Evolutionary conservation across 192 early-diverging fungal genomes (phyloP).

Genomic region (Podila minutissima): DNA sequence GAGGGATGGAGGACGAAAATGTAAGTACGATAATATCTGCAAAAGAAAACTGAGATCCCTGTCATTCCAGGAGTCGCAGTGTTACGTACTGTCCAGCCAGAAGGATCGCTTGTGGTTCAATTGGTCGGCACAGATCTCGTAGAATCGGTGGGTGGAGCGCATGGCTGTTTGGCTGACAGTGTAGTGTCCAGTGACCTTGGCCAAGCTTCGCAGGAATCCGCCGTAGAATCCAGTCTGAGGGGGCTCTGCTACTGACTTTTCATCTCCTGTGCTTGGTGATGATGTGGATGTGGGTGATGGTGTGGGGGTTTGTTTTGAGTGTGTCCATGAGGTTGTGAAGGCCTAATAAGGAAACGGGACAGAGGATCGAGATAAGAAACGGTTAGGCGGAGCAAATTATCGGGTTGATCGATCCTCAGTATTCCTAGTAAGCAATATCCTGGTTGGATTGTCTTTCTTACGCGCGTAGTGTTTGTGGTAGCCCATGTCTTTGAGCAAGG

Average conservation of each 20-base stretch:
- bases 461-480: constrained; percentile 16
- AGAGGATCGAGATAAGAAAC: background rate
- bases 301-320: constrained; percentile 9
- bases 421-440: background rate
- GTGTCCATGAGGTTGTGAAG: constrained; percentile 25
- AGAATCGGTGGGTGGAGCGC: constrained; percentile 58
- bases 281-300: constrained; percentile 10
- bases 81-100: constrained; percentile 55
- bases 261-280: constrained; percentile 2
- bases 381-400: constrained; percentile 1
- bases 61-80: too few relatives aligned
- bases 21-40: background rate
- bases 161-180: constrained; percentile 62
- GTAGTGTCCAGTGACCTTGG: constrained; percentile 62
- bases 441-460: constrained; percentile 1
- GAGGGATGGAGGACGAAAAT: background rate
- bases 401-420: background rate
- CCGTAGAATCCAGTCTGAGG: constrained; percentile 34
- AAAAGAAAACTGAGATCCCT: too few relatives aligned
- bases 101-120: constrained; percentile 57
- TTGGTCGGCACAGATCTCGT: constrained; percentile 59
- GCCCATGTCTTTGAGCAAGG: constrained; percentile 18
- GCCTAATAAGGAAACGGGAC: background rate
- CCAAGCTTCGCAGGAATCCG: constrained; percentile 41
- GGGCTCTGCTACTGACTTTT: background rate